Percentiles rank a stretch among this genome's conserved stretches.
phyloP scores from a whole-genome alignment of 1,284 basidiomycete genomes.

The Trametes sp. region DNA sequence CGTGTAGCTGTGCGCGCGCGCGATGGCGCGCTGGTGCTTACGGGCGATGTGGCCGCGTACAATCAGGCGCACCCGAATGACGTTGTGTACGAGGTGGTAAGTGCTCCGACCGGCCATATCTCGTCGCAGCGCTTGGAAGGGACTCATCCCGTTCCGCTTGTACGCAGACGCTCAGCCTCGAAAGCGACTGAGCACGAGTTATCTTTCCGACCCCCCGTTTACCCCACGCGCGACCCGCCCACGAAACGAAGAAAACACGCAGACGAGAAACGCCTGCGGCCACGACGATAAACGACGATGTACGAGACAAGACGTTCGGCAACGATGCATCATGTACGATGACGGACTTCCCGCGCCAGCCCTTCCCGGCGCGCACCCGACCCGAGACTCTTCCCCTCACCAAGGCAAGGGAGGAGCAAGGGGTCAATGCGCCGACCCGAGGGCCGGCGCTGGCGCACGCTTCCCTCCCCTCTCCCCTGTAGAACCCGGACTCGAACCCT shows the following conservation, averaged over 20 bases:
- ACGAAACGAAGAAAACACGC: slow-evolving; percentile 16
- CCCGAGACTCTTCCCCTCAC: too few relatives aligned
- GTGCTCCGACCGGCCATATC: neutral
- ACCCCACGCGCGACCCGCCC: neutral
- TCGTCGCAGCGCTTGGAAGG: neutral
- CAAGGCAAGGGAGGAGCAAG: neutral
- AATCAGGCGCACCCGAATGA: slow-evolving; percentile 26
- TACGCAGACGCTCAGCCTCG: slow-evolving; percentile 23
- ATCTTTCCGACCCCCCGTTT: neutral
- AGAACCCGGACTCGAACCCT: neutral
- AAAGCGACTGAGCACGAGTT: slow-evolving; percentile 20
- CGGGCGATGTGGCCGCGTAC: slow-evolving; percentile 29
- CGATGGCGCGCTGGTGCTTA: slow-evolving; percentile 30
- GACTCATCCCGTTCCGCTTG: neutral
- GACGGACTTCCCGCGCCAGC: neutral
- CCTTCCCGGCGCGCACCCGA: neutral
- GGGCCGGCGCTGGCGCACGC: neutral
- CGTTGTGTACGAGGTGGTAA: slow-evolving; percentile 24
- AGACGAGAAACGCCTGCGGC: neutral
- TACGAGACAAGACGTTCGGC: neutral
- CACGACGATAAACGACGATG: slow-evolving; percentile 4
- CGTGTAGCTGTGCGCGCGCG: slow-evolving; percentile 27
- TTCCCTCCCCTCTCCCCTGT: neutral
- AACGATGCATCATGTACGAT: neutral
- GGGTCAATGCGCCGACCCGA: neutral